A percentile compares a stretch with the other conserved stretches of the same genome.
Conservation (phyloP, 2,329 filamentous ascomycete genomes). For the Aspergillus ibericus region DNA sequence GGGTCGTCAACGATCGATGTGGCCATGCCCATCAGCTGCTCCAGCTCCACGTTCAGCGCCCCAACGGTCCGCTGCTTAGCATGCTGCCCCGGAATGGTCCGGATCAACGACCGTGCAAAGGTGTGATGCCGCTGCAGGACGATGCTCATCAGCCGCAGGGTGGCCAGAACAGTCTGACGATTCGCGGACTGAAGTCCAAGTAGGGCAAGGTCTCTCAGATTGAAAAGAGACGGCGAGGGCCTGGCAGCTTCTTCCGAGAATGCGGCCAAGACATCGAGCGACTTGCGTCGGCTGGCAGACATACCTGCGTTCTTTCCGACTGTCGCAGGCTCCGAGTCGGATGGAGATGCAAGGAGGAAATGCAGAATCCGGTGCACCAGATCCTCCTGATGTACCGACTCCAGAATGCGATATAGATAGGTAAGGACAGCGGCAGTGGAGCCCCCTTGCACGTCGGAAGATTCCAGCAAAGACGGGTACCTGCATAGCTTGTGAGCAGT, state of each 20-base stretch:
- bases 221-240: conserved; percentile 84
- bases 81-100: conserved; percentile 48
- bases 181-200: conserved; percentile 82
- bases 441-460: conserved; percentile 93
- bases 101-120: conserved; percentile 71
- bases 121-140: conserved; percentile 84
- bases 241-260: conserved; percentile 73
- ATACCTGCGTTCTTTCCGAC: conserved; percentile 61
- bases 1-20: conserved; percentile 40
- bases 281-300: conserved; percentile 73
- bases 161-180: conserved; percentile 84
- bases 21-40: conserved; percentile 38
- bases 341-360: conserved; percentile 80
- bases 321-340: conserved; percentile 37
- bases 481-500: conserved; percentile 45
- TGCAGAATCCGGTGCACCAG: conserved; percentile 91
- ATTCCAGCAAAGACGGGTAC: conserved; percentile 93
- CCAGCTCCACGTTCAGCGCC: conserved; percentile 43
- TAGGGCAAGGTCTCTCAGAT: conserved; percentile 84
- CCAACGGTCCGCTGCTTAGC: conserved; percentile 37
- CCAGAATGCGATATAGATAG: conserved; percentile 85
- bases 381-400: conserved; percentile 87
- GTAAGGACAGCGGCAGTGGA: conserved; percentile 95
- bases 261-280: conserved; percentile 80
- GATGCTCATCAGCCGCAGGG: conserved; percentile 80